Evolutionary conservation across 1,284 basidiomycete species (phyloP), one percentile per base, ranked within the genome.

Genomic region (Phlebopus sp.): DNA sequence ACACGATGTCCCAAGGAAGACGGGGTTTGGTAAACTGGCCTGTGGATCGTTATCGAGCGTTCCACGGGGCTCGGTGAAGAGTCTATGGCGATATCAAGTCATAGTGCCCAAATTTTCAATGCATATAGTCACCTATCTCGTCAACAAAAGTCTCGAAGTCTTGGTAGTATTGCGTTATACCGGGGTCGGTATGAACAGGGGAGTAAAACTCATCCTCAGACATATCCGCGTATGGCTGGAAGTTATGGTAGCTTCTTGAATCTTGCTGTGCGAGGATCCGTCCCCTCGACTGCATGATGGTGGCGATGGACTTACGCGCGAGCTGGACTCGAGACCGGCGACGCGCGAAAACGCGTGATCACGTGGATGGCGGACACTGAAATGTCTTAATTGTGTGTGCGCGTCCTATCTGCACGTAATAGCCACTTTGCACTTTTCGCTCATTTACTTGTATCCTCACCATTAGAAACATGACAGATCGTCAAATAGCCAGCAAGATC

Each of bases 91-190:
- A 51, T 31, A 48, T 51, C 41, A 35, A 46, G n/a, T 32, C 31
- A 25, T 14, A 30, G 31, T 46, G 19, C 46, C 29, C 6, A 21
- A 4, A 36, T 14, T 14, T 6, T 29, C 39, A 51, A 25, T 65
- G 76, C 77, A 81, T 77, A 79, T 63, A 80, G 62, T 56, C 64
- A 79, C 81, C 66, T 53, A 69, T 69, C 31, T 70, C 67, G 34
- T 70, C 69, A 18, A 50, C 43, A 39, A 59, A 54, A 37, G 36
- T 29, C 5, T 42, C 27, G 23, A 29, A 18, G 30, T 49, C 37
- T 36, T 25, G 37, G 37, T 50, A 42, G 37, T 53, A 4, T 23
- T 46, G 36, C 36, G 38, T 37, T 18, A 25, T 43, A 29, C 50
- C 45, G 0, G 18, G 34, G 15, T 31, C 17, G 18, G 42, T 43